These are phyloP conservation scores for Sporobolomyces roseus DNA, from an alignment of 768 basidiomycete genomes.

Conservation along the genomic window DNA sequence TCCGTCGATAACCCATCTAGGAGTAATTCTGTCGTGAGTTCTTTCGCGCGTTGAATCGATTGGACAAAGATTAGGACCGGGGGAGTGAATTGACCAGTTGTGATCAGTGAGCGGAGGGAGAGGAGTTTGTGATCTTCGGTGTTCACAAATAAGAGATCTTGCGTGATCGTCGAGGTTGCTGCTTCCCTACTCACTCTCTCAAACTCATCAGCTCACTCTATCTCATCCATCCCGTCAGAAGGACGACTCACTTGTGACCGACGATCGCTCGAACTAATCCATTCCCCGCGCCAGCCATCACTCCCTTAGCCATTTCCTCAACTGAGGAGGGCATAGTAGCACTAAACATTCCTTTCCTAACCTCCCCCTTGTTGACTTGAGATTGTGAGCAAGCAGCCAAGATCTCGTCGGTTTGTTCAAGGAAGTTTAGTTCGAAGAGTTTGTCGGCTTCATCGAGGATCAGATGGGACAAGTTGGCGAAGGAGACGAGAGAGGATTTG, in stretches of 20 bases:
- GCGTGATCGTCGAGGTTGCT: constrained; percentile 81
- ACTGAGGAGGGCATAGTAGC: constrained; percentile 86
- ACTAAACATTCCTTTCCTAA: constrained; percentile 88
- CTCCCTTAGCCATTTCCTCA: constrained; percentile 79
- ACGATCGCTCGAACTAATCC: constrained; percentile 92
- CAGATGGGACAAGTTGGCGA: constrained; percentile 32
- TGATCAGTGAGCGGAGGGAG: constrained; percentile 72
- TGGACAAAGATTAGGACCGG: constrained; percentile 92
- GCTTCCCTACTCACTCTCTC: constrained; percentile 64
- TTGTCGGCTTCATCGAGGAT: constrained; percentile 45
- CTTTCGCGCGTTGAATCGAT: constrained; percentile 58
- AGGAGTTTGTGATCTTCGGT: constrained; percentile 92
- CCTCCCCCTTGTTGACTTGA: constrained; percentile 51
- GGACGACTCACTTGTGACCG: constrained; percentile 73
- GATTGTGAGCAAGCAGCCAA: constrained; percentile 61
- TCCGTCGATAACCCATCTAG: constrained; percentile 75
- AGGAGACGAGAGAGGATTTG: constrained; percentile 48
- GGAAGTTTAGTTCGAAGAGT: constrained; percentile 82
- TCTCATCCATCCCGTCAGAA: not conserved
- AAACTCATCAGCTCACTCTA: not conserved
- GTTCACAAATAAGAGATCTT: constrained; percentile 84
- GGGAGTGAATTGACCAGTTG: constrained; percentile 68
- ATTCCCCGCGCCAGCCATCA: constrained; percentile 55
- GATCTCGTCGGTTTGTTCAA: constrained; percentile 82
- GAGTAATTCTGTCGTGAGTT: constrained; percentile 74